Base-by-base conservation (phyloP, 2,329 filamentous ascomycete species). In the Penicillium aurantiogriseum region DNA sequence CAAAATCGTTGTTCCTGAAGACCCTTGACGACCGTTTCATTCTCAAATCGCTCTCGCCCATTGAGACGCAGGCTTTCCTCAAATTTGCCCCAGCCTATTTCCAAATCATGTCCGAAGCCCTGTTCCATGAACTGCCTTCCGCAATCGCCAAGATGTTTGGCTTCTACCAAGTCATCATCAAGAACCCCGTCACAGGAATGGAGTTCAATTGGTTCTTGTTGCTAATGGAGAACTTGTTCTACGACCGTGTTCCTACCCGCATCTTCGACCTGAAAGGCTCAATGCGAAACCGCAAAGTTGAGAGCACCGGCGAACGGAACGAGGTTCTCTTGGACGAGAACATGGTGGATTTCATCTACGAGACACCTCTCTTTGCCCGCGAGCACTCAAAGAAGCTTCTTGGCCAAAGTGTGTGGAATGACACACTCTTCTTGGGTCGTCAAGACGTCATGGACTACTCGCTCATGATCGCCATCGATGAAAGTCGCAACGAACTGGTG, bases 361-460 rank as follows among this genome's bases (percentile, higher is more conserved):
- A 99, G 72, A 95, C 91, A 2, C 95, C 94, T 0, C 83, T 99
- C 17, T 99, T 99, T 73, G 89, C 93, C 10, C 87, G 95, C 46
- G 94, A 99, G 74, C 93, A 99, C 76, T 93, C 91, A 25, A 97
- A 97, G 79, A 96, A 95, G 72, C 83, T 97, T 13, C 84, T 99
- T 33, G 86, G 91, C 61, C 90, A 90, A 51, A 94, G 90, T 10
- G 92, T 99, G 2, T 97, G 92, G 87, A 99, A 99, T 71, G 95
- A 99, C 72, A 99, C 95, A 1, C 81, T 99, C 29, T 99, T 97
- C 78, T 79, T 99, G 51, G 92, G 90, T 47, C 87, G 92, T 39
- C 93, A 97, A 71, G 94, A 97, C 68, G 94, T 99, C 54, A 99
- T 99, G 94, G 94, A 99, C 76, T 99, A 99, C 77, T 94, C 89